A percentile compares a stretch with the other conserved stretches of the same genome.
Evolutionary conservation across 306 rosid genomes (phyloP).

Genomic region (Castanea crenata): DNA sequence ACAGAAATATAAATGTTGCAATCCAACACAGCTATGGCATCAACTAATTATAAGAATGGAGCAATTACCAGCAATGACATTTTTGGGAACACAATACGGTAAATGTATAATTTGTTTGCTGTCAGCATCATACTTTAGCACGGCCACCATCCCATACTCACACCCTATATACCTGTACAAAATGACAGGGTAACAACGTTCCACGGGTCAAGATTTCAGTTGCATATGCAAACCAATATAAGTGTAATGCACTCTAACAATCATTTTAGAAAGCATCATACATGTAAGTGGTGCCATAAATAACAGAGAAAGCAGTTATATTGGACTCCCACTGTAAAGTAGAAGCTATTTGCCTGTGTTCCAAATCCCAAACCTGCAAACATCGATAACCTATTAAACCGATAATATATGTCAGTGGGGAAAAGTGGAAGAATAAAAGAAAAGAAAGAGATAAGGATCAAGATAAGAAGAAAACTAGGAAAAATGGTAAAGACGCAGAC

Average conservation of each 20-base stretch:
- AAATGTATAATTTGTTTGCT: conserved; percentile 46
- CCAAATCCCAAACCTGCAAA: conserved; percentile 94
- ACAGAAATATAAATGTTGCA: conserved; percentile 9
- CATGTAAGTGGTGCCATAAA: conserved; percentile 83
- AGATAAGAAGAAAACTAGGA: neutral
- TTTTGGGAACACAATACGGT: conserved; percentile 75
- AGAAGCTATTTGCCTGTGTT: conserved; percentile 63
- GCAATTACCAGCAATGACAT: conserved; percentile 69
- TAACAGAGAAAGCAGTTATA: conserved; percentile 84
- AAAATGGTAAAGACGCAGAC: neutral
- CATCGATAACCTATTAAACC: conserved; percentile 43
- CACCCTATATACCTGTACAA: conserved; percentile 74
- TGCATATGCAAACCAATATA: neutral
- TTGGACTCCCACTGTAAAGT: conserved; percentile 80
- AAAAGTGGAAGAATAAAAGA: neutral
- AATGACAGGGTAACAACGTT: conserved; percentile 30
- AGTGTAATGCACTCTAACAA: conserved; percentile 16
- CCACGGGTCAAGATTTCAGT: conserved; percentile 15
- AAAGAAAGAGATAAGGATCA: conserved; percentile 10
- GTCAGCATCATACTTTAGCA: conserved; percentile 57
- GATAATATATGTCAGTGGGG: conserved; percentile 19
- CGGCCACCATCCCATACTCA: conserved; percentile 72
- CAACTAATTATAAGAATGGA: conserved; percentile 23
- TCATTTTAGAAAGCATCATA: conserved; percentile 41
- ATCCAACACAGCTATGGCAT: conserved; percentile 19